Base-by-base conservation (phyloP, 108 stramenopile genomes). In the Fragilariopsis cylindrus region DNA sequence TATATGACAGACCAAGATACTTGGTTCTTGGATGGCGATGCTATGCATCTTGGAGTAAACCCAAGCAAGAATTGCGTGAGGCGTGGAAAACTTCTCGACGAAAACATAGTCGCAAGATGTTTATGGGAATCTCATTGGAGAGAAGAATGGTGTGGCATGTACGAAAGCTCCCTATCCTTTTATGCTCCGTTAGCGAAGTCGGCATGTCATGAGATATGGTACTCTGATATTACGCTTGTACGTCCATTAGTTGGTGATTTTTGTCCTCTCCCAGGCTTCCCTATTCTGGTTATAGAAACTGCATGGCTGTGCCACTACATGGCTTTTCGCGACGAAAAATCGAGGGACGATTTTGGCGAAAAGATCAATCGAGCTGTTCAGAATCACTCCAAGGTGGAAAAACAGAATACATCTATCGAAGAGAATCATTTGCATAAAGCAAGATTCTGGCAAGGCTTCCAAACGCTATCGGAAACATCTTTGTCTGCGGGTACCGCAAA, bases 41-140 rank as follows among this genome's bases (percentile, higher is more conserved):
- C 90, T n/a, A 84, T 89, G 21, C 80, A 89, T 19, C 77, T 85
- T 57, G 92, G 89, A 8, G 90, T 90, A 4, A 70, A 73, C 18
- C 89, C 86, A 15, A 57, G 77, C 6, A 69, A 77, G 45, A 65
- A 49, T 8, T 65, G 82, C 48, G 79, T 60, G 46, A 48, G 53
- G 3, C 55, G 69, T 70, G 72, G 77, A 15, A 66, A 84, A 50
- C 77, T 82, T 39, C 46, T 86, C 48, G 58, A 72, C 39, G 91
- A 91, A 57, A 85, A 71, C 30, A 66, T 94, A 3, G 86, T 92
- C 44, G 97, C 94, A 12, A 76, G 97, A 53, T 88, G 89, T 57
- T 82, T 96, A 39, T 97, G 92, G 89, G 95, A 97, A 67, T 86
- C 92, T 39, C 95, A 92, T 62, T 97, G 97, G 97, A 73, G 95